Percentiles rank a stretch among this genome's conserved stretches.
phyloP scores from a whole-genome alignment of 2,329 filamentous ascomycete species.

The Diaporthe nobilis region DNA sequence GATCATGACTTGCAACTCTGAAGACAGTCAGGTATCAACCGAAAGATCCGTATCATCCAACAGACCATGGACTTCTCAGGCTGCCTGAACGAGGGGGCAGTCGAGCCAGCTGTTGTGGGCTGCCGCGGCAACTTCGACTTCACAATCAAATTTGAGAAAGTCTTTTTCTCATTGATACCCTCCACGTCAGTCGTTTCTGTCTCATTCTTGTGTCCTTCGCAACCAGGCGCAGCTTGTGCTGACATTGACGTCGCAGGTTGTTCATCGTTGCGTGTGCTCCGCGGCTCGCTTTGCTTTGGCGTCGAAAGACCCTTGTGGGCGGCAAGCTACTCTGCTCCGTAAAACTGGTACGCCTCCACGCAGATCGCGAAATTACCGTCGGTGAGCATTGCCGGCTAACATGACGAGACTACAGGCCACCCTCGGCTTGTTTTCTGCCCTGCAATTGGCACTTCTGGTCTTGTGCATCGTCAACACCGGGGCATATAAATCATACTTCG shows the following conservation, averaged over 20 bases:
- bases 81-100: background rate
- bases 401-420: background rate
- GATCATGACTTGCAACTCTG: background rate
- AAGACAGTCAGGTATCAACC: too few species aligned
- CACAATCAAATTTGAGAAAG: constrained; percentile 63
- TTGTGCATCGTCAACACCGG: constrained; percentile 34
- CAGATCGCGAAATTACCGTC: too few species aligned
- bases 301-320: background rate
- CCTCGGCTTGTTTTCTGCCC: background rate
- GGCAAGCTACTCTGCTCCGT: background rate
- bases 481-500: constrained; percentile 32
- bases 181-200: constrained; percentile 47
- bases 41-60: too few species aligned
- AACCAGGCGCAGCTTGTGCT: constrained; percentile 50
- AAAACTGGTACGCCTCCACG: background rate
- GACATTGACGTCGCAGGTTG: constrained; percentile 41
- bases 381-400: background rate
- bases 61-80: background rate
- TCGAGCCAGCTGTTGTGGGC: constrained; percentile 1
- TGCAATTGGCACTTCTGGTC: background rate
- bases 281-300: background rate
- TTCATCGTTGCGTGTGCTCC: background rate
- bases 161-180: constrained; percentile 61
- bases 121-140: constrained; percentile 64
- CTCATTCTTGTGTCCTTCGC: constrained; percentile 49